phyloP scores from a whole-genome alignment of 352 stramenopile genomes.

The Phytopythium sindhum region DNA sequence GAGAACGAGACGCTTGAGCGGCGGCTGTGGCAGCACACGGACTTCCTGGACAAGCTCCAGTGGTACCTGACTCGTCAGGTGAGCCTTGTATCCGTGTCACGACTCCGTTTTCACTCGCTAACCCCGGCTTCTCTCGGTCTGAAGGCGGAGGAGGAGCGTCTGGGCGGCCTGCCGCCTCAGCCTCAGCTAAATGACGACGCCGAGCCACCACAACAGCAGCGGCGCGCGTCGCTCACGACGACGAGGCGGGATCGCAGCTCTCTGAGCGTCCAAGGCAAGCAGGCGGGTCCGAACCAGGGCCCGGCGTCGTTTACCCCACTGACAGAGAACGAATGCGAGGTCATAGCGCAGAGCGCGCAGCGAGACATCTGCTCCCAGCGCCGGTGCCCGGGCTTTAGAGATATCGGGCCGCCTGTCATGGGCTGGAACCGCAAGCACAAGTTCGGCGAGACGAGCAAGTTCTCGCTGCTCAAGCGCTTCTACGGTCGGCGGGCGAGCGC shows the following conservation, averaged over 20 bases:
- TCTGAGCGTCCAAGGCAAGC: constrained; percentile 7
- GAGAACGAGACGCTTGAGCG: constrained; percentile 26
- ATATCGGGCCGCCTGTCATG: constrained; percentile 18
- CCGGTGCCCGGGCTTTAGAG: constrained; percentile 9
- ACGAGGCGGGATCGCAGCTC: not conserved
- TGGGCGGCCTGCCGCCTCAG: not conserved
- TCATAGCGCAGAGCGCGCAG: constrained; percentile 12
- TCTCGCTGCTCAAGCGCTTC: constrained; percentile 32
- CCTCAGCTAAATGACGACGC: not conserved
- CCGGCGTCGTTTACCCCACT: constrained; percentile 26
- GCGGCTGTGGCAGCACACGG: constrained; percentile 18
- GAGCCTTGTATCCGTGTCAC: not conserved
- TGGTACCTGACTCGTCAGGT: constrained; percentile 16
- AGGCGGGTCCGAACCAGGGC: not conserved
- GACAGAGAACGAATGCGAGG: constrained; percentile 18
- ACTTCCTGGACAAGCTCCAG: constrained; percentile 25
- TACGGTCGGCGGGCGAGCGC: constrained; percentile 8
- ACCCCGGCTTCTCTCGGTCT: not conserved
- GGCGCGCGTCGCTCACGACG: constrained; percentile 2
- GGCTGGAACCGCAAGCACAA: constrained; percentile 36
- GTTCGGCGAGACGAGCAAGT: constrained; percentile 17
- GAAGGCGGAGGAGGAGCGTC: constrained; percentile 1
- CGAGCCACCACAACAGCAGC: not conserved
- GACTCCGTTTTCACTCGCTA: not conserved
- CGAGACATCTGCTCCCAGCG: constrained; percentile 18